phyloP scores from a whole-genome alignment of 768 basidiomycete species.

The Russula abietina region DNA sequence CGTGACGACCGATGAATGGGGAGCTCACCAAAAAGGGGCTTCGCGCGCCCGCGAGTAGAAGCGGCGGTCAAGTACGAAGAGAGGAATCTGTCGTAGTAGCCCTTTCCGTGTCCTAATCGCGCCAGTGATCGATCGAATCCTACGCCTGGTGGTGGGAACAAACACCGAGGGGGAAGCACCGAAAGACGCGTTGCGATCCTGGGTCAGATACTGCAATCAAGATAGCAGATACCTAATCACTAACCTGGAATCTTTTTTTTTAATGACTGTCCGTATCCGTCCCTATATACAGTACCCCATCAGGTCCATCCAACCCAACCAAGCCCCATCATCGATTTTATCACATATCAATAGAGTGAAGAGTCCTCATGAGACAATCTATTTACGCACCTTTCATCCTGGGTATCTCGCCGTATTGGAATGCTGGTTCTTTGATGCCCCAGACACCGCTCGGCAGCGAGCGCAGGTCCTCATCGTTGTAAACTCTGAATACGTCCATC shows the following conservation, averaged over 20 bases:
- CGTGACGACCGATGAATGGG: neutral
- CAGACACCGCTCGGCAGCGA: conserved; percentile 56
- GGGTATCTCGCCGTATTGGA: conserved; percentile 36
- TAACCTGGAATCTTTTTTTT: conserved; percentile 24
- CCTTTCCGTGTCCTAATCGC: conserved; percentile 77
- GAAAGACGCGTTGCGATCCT: no score
- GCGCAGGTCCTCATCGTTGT: conserved; percentile 51
- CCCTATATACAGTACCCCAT: neutral
- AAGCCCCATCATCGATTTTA: no score
- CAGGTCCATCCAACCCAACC: neutral
- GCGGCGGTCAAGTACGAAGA: conserved; percentile 40
- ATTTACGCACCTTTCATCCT: conserved; percentile 51
- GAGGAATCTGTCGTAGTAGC: conserved; percentile 76
- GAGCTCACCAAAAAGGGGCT: conserved; percentile 54
- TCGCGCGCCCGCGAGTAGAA: conserved; percentile 34
- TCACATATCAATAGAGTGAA: no score
- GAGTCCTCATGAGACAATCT: conserved; percentile 17
- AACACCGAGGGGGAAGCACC: neutral
- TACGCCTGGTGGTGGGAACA: conserved; percentile 42
- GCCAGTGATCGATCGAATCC: conserved; percentile 66
- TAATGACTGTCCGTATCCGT: conserved; percentile 8
- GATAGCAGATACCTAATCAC: neutral
- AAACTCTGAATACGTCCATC: conserved; percentile 66
- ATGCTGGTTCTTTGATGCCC: conserved; percentile 68
- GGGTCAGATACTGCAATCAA: no score